phyloP scores from a whole-genome alignment of 495 filamentous ascomycete species.

The Mycothermus thermophilus region DNA sequence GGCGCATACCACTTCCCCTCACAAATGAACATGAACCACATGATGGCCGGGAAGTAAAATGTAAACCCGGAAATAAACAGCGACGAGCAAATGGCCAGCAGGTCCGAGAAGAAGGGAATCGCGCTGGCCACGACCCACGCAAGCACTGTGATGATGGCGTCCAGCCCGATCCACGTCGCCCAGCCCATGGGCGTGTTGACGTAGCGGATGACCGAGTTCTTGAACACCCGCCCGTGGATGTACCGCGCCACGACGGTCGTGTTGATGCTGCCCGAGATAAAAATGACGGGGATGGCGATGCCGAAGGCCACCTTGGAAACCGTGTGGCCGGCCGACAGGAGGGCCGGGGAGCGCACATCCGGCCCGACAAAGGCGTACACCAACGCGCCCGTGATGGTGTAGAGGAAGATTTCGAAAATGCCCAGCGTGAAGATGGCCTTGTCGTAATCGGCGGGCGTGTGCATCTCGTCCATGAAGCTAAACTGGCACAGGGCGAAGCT shows the following conservation, averaged over 20 bases:
- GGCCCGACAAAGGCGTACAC: conserved; percentile 64
- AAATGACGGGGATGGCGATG: conserved; percentile 67
- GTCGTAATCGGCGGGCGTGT: conserved; percentile 48
- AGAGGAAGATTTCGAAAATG: conserved; percentile 50
- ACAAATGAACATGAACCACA: conserved; percentile 53
- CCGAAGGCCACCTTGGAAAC: conserved; percentile 66
- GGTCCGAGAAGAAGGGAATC: conserved; percentile 57
- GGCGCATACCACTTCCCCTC: conserved; percentile 33
- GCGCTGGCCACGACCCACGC: conserved; percentile 61
- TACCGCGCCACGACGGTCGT: conserved; percentile 46
- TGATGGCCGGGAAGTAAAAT: conserved; percentile 48
- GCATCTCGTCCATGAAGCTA: conserved; percentile 65
- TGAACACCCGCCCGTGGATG: conserved; percentile 49
- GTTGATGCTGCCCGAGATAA: conserved; percentile 53
- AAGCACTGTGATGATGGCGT: conserved; percentile 43
- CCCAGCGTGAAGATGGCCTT: conserved; percentile 56
- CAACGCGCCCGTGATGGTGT: conserved; percentile 50
- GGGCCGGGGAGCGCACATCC: conserved; percentile 52
- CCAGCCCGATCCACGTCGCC: conserved; percentile 46
- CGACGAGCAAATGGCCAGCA: conserved; percentile 47
- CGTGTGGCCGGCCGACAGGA: conserved; percentile 45
- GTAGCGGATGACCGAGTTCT: conserved; percentile 38
- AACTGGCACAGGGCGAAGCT: conserved; percentile 60
- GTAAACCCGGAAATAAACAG: conserved; percentile 52
- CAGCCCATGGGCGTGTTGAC: conserved; percentile 47